Evolutionary conservation across 352 stramenopile genomes (phyloP).

Genomic region (Phytophthora melonis): DNA sequence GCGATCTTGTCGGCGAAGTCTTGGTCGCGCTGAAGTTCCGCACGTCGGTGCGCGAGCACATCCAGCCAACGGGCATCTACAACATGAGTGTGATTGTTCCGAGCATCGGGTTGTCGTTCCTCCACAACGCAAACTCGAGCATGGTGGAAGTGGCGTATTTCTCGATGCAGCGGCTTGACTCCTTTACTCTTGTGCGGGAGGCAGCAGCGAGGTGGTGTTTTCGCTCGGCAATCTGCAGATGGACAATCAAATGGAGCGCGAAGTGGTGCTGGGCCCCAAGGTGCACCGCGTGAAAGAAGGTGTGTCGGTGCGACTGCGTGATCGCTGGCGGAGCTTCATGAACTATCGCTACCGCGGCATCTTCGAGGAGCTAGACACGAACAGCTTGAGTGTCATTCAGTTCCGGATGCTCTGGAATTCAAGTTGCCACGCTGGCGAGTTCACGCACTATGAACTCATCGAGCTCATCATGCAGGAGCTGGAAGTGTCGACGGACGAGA

Average conservation of each 20-base stretch:
- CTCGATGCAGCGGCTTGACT: conserved; percentile 81
- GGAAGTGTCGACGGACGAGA: conserved; percentile 91
- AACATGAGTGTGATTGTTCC: conserved; percentile 84
- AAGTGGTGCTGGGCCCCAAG: conserved; percentile 85
- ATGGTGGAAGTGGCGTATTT: conserved; percentile 91
- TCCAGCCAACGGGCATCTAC: conserved; percentile 67
- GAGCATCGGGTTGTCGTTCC: conserved; percentile 84
- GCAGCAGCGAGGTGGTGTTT: conserved; percentile 86
- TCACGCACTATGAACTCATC: conserved; percentile 88
- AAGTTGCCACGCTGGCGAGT: conserved; percentile 76
- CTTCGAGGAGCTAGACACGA: conserved; percentile 80
- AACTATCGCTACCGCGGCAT: conserved; percentile 89
- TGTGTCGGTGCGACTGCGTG: conserved; percentile 84
- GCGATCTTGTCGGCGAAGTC: conserved; percentile 81
- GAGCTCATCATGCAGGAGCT: conserved; percentile 90
- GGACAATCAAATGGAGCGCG: conserved; percentile 91
- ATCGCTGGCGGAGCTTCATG: conserved; percentile 85
- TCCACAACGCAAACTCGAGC: conserved; percentile 85
- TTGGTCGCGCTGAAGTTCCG: conserved; percentile 87
- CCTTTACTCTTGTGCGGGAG: conserved; percentile 78
- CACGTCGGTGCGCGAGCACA: conserved; percentile 64
- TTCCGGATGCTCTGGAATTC: conserved; percentile 91
- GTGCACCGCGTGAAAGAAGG: conserved; percentile 88
- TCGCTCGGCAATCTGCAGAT: conserved; percentile 89
- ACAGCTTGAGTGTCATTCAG: conserved; percentile 77